A percentile compares a stretch with the other conserved stretches of the same genome.
Evolutionary conservation across 768 basidiomycete species (phyloP).

Genomic region (Pleurotus salmoneostramineus): DNA sequence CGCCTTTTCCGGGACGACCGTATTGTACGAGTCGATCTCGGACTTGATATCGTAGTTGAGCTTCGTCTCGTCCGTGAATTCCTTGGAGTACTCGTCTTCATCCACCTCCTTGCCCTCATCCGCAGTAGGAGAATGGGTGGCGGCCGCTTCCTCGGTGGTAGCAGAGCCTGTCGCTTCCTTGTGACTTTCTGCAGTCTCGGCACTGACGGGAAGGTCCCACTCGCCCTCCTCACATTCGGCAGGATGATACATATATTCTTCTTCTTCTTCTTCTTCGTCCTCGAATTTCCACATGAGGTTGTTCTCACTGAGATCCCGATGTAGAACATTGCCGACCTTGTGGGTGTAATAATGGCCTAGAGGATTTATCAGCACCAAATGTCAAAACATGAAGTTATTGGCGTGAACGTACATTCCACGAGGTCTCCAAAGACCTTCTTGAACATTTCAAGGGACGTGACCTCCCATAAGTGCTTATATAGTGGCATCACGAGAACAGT

Average conservation of each 20-base stretch:
- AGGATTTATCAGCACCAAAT: no score
- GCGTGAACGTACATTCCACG: not conserved
- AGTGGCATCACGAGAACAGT: not conserved
- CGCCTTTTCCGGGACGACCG: no score
- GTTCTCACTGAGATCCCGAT: constrained; percentile 24
- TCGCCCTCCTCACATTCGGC: not conserved
- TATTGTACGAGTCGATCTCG: no score
- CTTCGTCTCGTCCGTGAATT: no score
- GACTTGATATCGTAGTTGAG: no score
- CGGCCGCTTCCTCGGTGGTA: no score
- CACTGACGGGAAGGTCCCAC: not conserved
- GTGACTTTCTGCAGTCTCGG: no score
- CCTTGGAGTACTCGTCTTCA: no score
- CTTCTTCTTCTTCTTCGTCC: not conserved
- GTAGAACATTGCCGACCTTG: constrained; percentile 15
- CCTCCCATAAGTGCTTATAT: not conserved
- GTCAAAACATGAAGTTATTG: no score
- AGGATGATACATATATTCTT: not conserved
- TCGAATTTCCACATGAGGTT: constrained; percentile 22
- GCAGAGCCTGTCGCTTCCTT: no score
- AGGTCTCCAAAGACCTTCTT: not conserved
- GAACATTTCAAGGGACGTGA: not conserved
- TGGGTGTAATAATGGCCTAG: constrained; percentile 24
- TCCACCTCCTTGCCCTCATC: no score
- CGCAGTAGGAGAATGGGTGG: no score